Percentiles rank a stretch among this genome's conserved stretches.
Evolutionary conservation across 2,329 filamentous ascomycete species (phyloP).

Genomic region (Apiospora kogelbergensis): DNA sequence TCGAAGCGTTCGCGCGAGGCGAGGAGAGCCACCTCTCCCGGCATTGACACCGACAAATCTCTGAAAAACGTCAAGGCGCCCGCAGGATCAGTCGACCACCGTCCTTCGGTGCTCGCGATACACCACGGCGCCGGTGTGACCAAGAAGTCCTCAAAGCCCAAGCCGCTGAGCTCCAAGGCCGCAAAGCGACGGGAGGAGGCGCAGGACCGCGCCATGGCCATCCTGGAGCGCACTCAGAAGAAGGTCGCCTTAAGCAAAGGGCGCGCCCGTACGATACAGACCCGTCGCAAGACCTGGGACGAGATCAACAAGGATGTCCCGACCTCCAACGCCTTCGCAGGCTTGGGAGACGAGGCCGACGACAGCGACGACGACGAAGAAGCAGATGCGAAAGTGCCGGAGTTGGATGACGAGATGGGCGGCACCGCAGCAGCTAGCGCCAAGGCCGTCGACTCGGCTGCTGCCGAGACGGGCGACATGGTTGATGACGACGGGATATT

Average conservation of each 20-base stretch:
- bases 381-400: constrained; percentile 17
- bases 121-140: constrained; percentile 66
- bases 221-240: constrained; percentile 57
- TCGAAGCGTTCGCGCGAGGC: constrained; percentile 74
- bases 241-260: constrained; percentile 58
- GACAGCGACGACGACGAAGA: constrained; percentile 18
- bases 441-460: constrained; percentile 6
- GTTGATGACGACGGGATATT: constrained; percentile 22
- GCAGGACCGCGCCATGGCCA: constrained; percentile 58
- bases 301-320: constrained; percentile 50
- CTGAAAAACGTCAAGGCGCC: constrained; percentile 60
- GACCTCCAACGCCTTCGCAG: not conserved
- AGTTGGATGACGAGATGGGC: constrained; percentile 26
- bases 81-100: constrained; percentile 44
- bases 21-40: constrained; percentile 68
- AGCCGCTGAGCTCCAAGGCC: constrained; percentile 58
- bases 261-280: constrained; percentile 46
- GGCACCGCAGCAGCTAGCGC: constrained; percentile 13
- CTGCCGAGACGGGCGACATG: not conserved
- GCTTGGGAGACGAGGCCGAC: not conserved
- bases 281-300: constrained; percentile 56
- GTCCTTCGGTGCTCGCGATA: constrained; percentile 68
- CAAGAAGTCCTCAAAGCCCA: constrained; percentile 62
- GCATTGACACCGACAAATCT: constrained; percentile 71
- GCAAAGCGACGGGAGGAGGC: constrained; percentile 57